Conservation (phyloP, 768 basidiomycete species). For the Chlorophyllum brunneum region DNA sequence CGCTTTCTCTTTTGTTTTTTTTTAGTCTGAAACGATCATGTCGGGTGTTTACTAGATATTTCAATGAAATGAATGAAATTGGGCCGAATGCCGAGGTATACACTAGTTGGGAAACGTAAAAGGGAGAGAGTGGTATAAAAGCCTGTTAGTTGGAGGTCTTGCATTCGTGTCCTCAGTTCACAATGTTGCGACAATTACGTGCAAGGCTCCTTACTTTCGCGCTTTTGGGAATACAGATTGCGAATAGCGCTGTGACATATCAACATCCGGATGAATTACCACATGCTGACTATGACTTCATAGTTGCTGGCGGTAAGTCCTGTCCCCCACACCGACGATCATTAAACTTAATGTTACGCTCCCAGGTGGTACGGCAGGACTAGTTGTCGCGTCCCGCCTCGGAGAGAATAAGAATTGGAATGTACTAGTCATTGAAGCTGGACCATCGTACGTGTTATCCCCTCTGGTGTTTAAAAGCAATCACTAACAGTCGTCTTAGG, state of each 20-base stretch:
- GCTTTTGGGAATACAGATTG: not conserved
- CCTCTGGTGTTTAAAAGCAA: not conserved
- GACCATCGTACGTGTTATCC: conserved; percentile 6
- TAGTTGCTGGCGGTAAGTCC: conserved; percentile 13
- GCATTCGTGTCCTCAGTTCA: not conserved
- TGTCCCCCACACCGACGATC: not conserved
- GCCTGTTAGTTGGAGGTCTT: not conserved
- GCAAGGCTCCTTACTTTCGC: conserved; percentile 27
- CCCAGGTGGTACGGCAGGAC: conserved; percentile 14
- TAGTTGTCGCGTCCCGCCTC: conserved; percentile 8
- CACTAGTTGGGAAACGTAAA: not conserved
- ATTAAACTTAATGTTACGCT: not conserved
- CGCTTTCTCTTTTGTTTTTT: too few species aligned
- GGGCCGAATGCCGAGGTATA: too few species aligned
- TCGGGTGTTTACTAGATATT: too few species aligned
- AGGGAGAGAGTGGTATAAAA: conserved; percentile 20
- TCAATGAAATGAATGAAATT: too few species aligned
- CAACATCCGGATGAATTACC: not conserved
- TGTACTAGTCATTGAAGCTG: conserved; percentile 14
- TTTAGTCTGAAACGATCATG: too few species aligned
- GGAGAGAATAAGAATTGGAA: conserved; percentile 11
- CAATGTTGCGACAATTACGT: not conserved
- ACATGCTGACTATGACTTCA: conserved; percentile 4
- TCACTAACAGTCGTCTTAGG: not conserved
- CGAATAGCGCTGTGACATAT: not conserved